Conservation (phyloP, 352 stramenopile genomes). For the Blastocystis sp. region DNA sequence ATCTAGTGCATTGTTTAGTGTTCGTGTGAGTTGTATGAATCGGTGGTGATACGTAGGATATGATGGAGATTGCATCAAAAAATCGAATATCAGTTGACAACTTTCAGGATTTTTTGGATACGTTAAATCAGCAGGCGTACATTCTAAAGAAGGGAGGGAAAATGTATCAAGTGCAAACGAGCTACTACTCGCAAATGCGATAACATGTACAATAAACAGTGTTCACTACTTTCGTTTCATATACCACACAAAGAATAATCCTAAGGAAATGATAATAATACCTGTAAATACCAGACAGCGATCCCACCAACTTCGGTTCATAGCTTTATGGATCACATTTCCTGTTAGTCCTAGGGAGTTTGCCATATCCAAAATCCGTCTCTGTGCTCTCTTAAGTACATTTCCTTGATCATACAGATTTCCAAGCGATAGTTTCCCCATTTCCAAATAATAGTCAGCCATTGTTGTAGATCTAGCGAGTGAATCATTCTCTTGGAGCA, state of each 20-base stretch:
- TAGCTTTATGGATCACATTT: conserved; percentile 43
- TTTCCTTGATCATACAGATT: conserved; percentile 34
- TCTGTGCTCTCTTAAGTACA: conserved; percentile 34
- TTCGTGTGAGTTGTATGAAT: conserved; percentile 67
- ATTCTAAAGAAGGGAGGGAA: conserved; percentile 75
- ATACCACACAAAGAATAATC: conserved; percentile 53
- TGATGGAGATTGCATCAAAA: conserved; percentile 62
- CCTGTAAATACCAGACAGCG: conserved; percentile 43
- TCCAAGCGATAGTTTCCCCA: conserved; percentile 19
- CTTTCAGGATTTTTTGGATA: conserved; percentile 76
- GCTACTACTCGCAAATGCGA: conserved; percentile 50
- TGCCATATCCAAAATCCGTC: conserved; percentile 45
- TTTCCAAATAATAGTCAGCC: conserved; percentile 59
- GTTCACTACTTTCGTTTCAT: conserved; percentile 14
- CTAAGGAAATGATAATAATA: conserved; percentile 27
- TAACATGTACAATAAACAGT: conserved; percentile 24
- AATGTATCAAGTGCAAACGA: conserved; percentile 72
- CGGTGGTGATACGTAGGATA: conserved; percentile 52
- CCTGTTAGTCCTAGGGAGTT: conserved; percentile 47
- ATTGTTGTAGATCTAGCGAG: conserved; percentile 46
- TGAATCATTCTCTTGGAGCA: conserved; percentile 33
- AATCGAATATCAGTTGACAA: conserved; percentile 73
- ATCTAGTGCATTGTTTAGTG: conserved; percentile 72
- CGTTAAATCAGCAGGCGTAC: conserved; percentile 77
- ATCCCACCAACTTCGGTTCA: conserved; percentile 55